Evolutionary conservation across 495 filamentous ascomycete genomes (phyloP), one percentile per base, ranked within the genome.

Genomic region (Aspergillus nanangensis): DNA sequence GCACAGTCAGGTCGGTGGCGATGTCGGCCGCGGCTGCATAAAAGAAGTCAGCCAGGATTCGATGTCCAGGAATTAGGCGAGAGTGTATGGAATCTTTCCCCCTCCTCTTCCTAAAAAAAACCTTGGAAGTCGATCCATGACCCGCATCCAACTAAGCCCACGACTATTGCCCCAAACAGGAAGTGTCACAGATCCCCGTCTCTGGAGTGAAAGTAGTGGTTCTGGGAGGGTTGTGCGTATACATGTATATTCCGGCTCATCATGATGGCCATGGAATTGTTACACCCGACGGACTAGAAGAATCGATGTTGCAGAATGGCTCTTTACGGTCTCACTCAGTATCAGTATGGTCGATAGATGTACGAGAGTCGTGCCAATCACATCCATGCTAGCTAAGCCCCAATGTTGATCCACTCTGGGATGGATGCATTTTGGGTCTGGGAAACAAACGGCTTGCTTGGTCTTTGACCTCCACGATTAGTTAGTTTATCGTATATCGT

Each of bases 381-480:
- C 29, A 44, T 32, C 24, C 14, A 22, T 13, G 17, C 41, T 41
- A 41, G 51, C 51, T 53, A 53, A 53, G 51, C 51, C 51, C 50
- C 51, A 39, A 45, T 48, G 41, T 15, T 22, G 51, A 49, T 48
- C 50, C 50, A 53, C 50, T 45, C 31, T 48, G 27, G 37, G 34
- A 25, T 29, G 15, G 44, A 39, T 38, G 44, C 44, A 46, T 38
- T 35, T 27, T 23, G 40, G 40, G 40, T 23, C n/a, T n/a, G n/a
- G n/a, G 17, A 32, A 29, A 13, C 22, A 32, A 43, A 43, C 40
- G 40, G 40, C 11, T 17, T n/a, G n/a, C n/a, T n/a, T 31, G 11
- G 27, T 43, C 40, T 23, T 23, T 24, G 20, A 14, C 15, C n/a
- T n/a, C n/a, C n/a, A n/a, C n/a, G n/a, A n/a, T n/a, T n/a, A n/a